Evolutionary conservation across 164 flowering plant species (phyloP), one percentile per base, ranked within the genome.

Genomic region (Tinospora cordifolia): DNA sequence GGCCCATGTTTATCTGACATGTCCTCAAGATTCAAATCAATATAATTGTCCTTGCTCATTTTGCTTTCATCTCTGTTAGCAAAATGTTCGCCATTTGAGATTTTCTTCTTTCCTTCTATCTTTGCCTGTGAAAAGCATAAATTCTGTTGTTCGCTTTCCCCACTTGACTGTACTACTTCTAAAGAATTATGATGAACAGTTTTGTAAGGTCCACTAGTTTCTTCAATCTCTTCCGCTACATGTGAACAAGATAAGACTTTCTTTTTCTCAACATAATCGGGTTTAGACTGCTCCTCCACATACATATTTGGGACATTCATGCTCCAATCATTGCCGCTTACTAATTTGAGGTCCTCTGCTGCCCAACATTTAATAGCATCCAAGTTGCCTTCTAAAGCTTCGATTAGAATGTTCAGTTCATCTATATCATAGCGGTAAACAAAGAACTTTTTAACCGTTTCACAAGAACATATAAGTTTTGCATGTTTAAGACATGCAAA

Each of bases 401-500:
- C 73, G 30, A 87, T 85, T 41, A 92, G 74, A 15, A 68, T 76
- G 36, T 83, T 65, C 63, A 92, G 74, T 67, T 86, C 88, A 57
- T 79, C 82, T 60, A 85, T 70, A 27, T 76, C 73, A 70, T 87
- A 83, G 22, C 89, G 92, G 26, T 84, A 74, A 64, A 87, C 82
- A 49, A 86, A 77, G 80, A 69, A 73, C 63, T 69, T 84, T 57
- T 77, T 27, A 5, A 75, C 75, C 24, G 63, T 70, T 64, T 80
- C 87, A 77, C 96, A 92, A 0, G 86, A 81, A 75, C 92, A 90
- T 2, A 87, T 67, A 36, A 59, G 71, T 8, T 81, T 81, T 75
- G 77, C 84, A 80, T 92, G 96, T 69, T 82, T 85, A 62, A 89
- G 88, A 76, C 98, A 92, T 66, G 98, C 83, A 81, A 81, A 92